These are phyloP conservation scores for Cercophora samala DNA, from an alignment of 495 filamentous ascomycete species.

Conservation along the genomic window DNA sequence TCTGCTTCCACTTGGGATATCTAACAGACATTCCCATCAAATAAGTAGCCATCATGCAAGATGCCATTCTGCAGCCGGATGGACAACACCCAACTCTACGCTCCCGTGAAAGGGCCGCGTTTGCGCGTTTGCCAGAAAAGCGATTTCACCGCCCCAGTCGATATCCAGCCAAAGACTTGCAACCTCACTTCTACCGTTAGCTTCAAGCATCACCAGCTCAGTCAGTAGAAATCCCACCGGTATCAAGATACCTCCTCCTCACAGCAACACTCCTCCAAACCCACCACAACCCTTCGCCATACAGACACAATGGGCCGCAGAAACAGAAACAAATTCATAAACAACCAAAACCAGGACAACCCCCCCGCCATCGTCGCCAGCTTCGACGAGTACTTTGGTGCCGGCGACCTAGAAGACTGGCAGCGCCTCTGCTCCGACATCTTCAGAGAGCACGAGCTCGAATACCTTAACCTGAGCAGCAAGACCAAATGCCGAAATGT, in stretches of 20 bases:
- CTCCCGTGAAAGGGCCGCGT: neutral
- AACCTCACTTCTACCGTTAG: neutral
- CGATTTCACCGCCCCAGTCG: no score
- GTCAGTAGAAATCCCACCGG: neutral
- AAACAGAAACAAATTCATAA: neutral
- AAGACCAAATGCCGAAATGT: constrained; percentile 41
- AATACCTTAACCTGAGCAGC: constrained; percentile 21
- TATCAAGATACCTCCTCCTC: neutral
- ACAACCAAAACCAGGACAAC: neutral
- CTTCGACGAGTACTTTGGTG: constrained; percentile 34
- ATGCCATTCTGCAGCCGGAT: neutral
- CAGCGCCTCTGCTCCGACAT: constrained; percentile 38
- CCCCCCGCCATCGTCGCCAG: neutral
- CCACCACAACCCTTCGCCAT: neutral
- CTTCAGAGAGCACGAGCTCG: constrained; percentile 18
- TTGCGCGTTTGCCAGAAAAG: neutral
- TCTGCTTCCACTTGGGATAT: no score
- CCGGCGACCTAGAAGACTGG: constrained; percentile 34
- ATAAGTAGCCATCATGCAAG: neutral
- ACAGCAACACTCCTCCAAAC: no score
- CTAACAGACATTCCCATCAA: no score
- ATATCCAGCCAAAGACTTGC: no score
- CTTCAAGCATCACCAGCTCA: neutral
- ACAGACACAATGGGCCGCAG: neutral
- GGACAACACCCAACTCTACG: neutral